Evolutionary conservation across 805 yeast genomes (phyloP), one percentile per base, ranked within the genome.

Genomic region (Cyberlindnera euphorbiae): DNA sequence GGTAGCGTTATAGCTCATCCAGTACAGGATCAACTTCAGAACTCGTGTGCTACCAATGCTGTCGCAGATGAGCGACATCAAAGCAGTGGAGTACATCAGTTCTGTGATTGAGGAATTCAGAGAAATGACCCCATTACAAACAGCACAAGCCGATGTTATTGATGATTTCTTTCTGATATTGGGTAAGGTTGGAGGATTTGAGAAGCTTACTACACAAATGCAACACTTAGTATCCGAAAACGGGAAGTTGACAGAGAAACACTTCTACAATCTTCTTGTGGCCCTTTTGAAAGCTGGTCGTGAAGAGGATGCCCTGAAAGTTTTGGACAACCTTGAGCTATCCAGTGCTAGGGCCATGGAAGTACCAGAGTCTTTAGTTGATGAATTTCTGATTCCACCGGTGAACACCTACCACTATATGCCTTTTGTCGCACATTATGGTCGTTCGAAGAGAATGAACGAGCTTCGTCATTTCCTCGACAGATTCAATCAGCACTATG

Each of bases 391-490:
- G 8, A 52, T 63, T 24, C 67, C 73, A 4, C 55, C 64, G 2
- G 65, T 64, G 0, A 61, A 59, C 26, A 53, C 74, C 0, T 65
- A 66, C 39, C 62, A 66, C 29, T 72, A 69, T 38, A 50, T 67
- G 2, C 56, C 62, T 8, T 59, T 71, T 34, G 50, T 68, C 8
- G 60, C 61, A 25, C 47, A 56, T 33, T 64, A 60, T 26, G 60
- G 62, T 9, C 42, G 47, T 17, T 35, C 39, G 5, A 55, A 56
- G 6, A 49, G 52, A 16, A 29, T 53, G 4, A 41, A 42, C 11
- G 53, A 57, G 26, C 57, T 70, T 11, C 49, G 55, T 15, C 40
- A 40, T 1, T 21, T 69, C 6, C 17, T 68, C 10, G 32, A 46
- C 1, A 42, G 56, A 32, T 64, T 69, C 58, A 42, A 48, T n/a